Evolutionary conservation across 2,329 filamentous ascomycete genomes (phyloP), one percentile per base, ranked within the genome.

Genomic region (Geosmithia flava): DNA sequence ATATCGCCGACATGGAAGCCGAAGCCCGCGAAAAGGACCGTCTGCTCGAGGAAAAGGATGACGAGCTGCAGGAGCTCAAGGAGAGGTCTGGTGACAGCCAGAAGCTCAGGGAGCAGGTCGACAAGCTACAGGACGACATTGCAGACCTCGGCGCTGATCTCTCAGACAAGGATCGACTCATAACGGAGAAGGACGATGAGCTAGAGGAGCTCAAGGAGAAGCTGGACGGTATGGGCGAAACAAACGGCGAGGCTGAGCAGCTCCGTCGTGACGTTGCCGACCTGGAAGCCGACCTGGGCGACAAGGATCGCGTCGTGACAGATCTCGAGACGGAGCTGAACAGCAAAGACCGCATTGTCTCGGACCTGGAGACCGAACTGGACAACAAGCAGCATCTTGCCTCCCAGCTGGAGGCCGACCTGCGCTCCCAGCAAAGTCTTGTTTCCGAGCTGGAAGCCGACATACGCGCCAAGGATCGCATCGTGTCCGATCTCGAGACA

Each of bases 111-210:
- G 76, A 78, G 37, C 74, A 81, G 54, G 58, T 83, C 16, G 79
- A 83, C 44, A 81, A 83, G 53, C 65, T 93, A 2, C 80, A 80
- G 46, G 84, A 88, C 54, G 81, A 85, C 20, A 76, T 95, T 13
- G 78, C 78, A 30, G 86, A 93, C 55, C 69, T 91, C 7, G 85
- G 94, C 62, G 78, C 80, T 3, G 81, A 87, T 8, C 61, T 91
- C 13, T 78, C 85, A 41, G 83, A 87, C 52, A 91, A 87, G 59
- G 83, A 91, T 49, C 78, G 81, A 2, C 61, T 78, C 2, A 74
- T 94, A 37, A 88, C 53, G 80, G 81, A 20, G 85, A 93, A 47
- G 85, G 89, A 52, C 80, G 75, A 80, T 29, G 75, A 77, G 50
- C 70, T 83, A 11, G 73, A 83, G 41, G 71, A 79, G 39, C 67